These are phyloP conservation scores for Nakaseomyces delphensis DNA, from an alignment of 1,139 yeast species.

Conservation along the genomic window DNA sequence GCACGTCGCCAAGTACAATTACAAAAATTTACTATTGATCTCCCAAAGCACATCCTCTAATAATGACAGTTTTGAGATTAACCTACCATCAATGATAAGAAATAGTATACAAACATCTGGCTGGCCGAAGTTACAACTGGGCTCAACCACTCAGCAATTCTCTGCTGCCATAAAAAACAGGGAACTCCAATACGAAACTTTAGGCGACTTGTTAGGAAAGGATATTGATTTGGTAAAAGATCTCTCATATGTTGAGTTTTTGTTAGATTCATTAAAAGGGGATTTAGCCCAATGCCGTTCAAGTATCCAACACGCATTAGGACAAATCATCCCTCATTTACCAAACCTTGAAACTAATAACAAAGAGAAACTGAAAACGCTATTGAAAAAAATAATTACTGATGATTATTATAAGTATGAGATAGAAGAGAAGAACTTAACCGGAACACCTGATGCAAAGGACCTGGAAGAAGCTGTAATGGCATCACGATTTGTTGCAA, in stretches of 20 bases:
- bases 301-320: conserved; percentile 64
- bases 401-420: conserved; percentile 19
- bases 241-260: conserved; percentile 49
- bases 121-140: conserved; percentile 45
- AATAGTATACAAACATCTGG: conserved; percentile 47
- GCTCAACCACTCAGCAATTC: conserved; percentile 27
- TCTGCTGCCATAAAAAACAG: conserved; percentile 36
- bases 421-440: conserved; percentile 11
- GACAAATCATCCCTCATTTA: conserved; percentile 48
- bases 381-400: conserved; percentile 38
- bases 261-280: conserved; percentile 62
- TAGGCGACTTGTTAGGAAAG: conserved; percentile 55
- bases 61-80: conserved; percentile 32
- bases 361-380: conserved; percentile 38
- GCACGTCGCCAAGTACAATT: conserved; percentile 38
- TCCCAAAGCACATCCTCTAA: conserved; percentile 16
- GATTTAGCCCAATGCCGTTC: conserved; percentile 58
- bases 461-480: conserved; percentile 29
- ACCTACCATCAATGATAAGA: conserved; percentile 45
- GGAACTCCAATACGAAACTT: conserved; percentile 63
- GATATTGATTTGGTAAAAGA: conserved; percentile 43
- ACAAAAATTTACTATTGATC: conserved; percentile 19
- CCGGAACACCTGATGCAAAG: conserved; percentile 11
- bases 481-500: conserved; percentile 50
- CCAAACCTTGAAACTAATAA: conserved; percentile 36